Evolutionary conservation across 768 basidiomycete genomes (phyloP).

Genomic region (Russula emetica): DNA sequence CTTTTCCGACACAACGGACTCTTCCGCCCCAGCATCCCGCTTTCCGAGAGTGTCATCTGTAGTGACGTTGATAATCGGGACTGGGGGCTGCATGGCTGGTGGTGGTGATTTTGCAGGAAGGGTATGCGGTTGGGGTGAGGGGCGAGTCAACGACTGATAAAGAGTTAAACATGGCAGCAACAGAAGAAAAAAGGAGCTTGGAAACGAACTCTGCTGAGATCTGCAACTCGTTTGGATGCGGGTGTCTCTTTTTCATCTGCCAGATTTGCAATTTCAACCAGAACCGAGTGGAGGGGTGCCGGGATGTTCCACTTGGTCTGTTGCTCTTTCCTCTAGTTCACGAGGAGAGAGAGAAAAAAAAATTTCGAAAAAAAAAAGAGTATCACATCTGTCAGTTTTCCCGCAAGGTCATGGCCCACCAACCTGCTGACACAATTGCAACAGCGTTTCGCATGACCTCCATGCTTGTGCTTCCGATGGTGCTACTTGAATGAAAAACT

Average conservation of each 20-base stretch:
- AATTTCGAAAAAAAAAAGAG: not conserved
- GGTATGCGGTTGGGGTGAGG: not conserved
- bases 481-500: slow-evolving; percentile 34
- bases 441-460: slow-evolving; percentile 40
- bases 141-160: slow-evolving; percentile 10
- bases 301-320: slow-evolving; percentile 21
- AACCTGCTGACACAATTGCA: slow-evolving; percentile 45
- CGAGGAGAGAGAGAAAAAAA: not conserved
- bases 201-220: slow-evolving; percentile 27
- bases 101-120: slow-evolving; percentile 14
- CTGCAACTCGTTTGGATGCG: slow-evolving; percentile 19
- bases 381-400: slow-evolving; percentile 13
- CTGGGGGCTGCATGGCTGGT: not conserved
- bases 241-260: slow-evolving; percentile 15
- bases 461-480: slow-evolving; percentile 34
- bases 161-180: slow-evolving; percentile 1
- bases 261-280: slow-evolving; percentile 17
- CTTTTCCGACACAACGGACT: not conserved
- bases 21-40: slow-evolving; percentile 6
- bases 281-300: slow-evolving; percentile 9
- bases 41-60: not conserved
- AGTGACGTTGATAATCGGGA: not conserved
- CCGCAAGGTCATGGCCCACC: slow-evolving; percentile 20
- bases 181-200: slow-evolving; percentile 1
- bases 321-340: slow-evolving; percentile 22